Conservation (phyloP, 805 yeast genomes). For the Suhomyces emberorum region DNA sequence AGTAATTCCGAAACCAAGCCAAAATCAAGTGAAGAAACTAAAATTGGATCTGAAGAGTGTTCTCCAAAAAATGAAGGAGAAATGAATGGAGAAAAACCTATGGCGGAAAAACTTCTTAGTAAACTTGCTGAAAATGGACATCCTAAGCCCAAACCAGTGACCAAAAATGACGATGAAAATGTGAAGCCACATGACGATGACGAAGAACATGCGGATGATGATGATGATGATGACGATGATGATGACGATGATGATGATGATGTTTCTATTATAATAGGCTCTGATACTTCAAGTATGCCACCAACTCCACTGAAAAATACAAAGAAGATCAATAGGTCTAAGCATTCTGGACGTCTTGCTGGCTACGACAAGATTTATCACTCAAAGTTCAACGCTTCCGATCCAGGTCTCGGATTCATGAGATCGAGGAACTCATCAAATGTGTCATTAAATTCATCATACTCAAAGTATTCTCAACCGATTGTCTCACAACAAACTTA, state of each 20-base stretch:
- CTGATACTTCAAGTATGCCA: conserved; percentile 25
- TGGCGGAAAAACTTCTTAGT: background rate
- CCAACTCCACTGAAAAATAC: conserved; percentile 10
- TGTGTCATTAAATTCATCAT: conserved; percentile 16
- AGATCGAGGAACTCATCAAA: conserved; percentile 16
- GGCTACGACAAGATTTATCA: conserved; percentile 15
- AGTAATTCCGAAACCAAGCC: conserved; percentile 14
- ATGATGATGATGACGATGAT: conserved; percentile 24
- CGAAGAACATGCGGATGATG: conserved; percentile 12
- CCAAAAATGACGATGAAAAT: background rate
- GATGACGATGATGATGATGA: conserved; percentile 37
- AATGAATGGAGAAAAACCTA: conserved; percentile 6
- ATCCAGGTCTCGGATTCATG: conserved; percentile 16
- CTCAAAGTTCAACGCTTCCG: conserved; percentile 18
- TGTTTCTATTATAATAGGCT: conserved; percentile 35
- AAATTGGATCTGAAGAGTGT: conserved; percentile 2
- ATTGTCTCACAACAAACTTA: conserved; percentile 8
- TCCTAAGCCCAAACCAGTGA: too few species aligned
- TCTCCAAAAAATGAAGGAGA: conserved; percentile 1
- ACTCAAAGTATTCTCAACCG: conserved; percentile 12
- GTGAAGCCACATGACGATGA: conserved; percentile 6
- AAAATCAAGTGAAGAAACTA: background rate
- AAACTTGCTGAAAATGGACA: background rate
- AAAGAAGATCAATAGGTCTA: conserved; percentile 1
- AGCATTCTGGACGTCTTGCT: conserved; percentile 7